Percentiles rank a stretch among this genome's conserved stretches.
Conservation (phyloP, 441 rosid genomes). For the Bruguiera hainesii region DNA sequence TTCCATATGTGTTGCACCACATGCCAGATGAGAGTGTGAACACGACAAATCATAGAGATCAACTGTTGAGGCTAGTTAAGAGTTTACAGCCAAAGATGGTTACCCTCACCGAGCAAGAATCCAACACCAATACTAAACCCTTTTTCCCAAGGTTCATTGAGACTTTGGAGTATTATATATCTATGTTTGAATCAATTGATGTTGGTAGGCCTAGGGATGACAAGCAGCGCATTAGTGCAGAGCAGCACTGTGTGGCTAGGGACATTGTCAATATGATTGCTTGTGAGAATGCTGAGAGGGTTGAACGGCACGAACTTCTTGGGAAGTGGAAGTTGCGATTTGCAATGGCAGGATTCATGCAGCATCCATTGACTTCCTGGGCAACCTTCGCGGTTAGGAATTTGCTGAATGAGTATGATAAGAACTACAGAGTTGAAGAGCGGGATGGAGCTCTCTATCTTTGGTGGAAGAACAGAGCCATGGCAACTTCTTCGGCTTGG, state of each 20-base stretch:
- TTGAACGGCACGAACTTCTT: constrained; percentile 62
- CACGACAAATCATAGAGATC: constrained; percentile 55
- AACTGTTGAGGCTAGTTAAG: constrained; percentile 52
- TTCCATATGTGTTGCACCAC: constrained; percentile 62
- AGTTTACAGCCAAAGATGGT: constrained; percentile 61
- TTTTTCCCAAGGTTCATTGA: constrained; percentile 48
- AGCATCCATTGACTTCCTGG: constrained; percentile 29
- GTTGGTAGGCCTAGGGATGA: constrained; percentile 42
- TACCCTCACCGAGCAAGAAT: constrained; percentile 61
- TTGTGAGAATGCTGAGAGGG: constrained; percentile 61
- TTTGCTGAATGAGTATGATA: constrained; percentile 37
- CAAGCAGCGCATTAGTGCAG: constrained; percentile 59
- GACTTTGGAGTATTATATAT: constrained; percentile 50
- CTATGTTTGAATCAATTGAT: constrained; percentile 66
- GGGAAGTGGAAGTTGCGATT: constrained; percentile 60
- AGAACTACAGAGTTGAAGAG: constrained; percentile 41
- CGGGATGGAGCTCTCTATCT: constrained; percentile 52
- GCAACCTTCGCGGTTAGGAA: constrained; percentile 28
- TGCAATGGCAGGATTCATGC: constrained; percentile 55
- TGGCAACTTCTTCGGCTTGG: constrained; percentile 71
- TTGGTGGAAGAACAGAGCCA: constrained; percentile 47
- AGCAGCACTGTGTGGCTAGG: constrained; percentile 73
- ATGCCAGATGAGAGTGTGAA: constrained; percentile 73
- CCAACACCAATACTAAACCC: constrained; percentile 64
- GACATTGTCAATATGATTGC: constrained; percentile 79